These are phyloP conservation scores for Salicornia ramosissima DNA, from an alignment of 148 eudicot species.

Conservation along the genomic window DNA sequence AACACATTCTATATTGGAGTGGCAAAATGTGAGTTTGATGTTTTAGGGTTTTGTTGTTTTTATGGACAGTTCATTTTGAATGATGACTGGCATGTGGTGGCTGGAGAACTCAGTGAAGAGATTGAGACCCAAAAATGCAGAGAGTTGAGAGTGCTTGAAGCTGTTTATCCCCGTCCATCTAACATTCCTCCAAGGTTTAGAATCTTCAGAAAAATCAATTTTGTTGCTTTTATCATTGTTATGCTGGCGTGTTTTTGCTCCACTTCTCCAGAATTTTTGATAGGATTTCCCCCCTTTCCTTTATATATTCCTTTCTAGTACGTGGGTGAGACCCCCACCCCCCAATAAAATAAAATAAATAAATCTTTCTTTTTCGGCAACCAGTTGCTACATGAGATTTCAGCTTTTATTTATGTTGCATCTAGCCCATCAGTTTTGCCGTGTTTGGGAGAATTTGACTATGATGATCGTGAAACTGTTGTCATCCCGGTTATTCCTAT, in stretches of 20 bases:
- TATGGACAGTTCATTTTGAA: conserved; percentile 39
- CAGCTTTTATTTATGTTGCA: conserved; percentile 12
- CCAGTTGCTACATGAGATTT: neutral
- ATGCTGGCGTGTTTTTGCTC: neutral
- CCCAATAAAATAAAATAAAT: no score
- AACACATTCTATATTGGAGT: no score
- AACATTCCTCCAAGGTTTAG: conserved; percentile 47
- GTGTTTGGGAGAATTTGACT: conserved; percentile 25
- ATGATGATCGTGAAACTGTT: conserved; percentile 40
- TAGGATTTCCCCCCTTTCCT: neutral
- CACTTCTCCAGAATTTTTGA: neutral
- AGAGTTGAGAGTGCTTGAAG: conserved; percentile 39
- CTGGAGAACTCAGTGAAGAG: conserved; percentile 67
- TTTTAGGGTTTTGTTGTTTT: conserved; percentile 13
- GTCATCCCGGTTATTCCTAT: conserved; percentile 45
- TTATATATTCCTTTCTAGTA: neutral
- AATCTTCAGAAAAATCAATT: neutral
- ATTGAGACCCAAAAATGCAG: conserved; percentile 32
- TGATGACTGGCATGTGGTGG: conserved; percentile 46
- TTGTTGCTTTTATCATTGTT: conserved; percentile 3
- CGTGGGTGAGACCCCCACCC: neutral
- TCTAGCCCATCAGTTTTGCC: conserved; percentile 40
- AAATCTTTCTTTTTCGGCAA: no score
- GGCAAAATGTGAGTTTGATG: neutral
- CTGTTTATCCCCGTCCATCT: conserved; percentile 36